Evolutionary conservation across 2,329 filamentous ascomycete genomes (phyloP).

Genomic region (Cladosporium sp.): DNA sequence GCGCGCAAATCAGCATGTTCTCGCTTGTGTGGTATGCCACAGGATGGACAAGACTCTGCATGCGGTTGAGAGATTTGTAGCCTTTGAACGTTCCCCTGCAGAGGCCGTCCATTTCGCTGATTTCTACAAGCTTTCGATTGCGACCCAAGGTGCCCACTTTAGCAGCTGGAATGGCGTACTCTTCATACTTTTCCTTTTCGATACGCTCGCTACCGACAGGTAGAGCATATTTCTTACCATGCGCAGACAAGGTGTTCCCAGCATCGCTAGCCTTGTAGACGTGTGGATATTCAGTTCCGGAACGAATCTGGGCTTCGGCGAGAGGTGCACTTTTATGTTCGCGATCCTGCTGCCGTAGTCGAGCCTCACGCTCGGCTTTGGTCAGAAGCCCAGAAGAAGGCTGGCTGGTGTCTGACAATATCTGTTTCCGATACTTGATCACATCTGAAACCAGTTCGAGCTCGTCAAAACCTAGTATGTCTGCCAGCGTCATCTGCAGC

Average conservation of each 20-base stretch:
- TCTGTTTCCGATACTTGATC: conserved; percentile 69
- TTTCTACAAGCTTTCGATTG: conserved; percentile 71
- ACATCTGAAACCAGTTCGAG: conserved; percentile 89
- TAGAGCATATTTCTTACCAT: conserved; percentile 77
- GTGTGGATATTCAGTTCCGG: conserved; percentile 80
- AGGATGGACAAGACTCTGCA: conserved; percentile 95
- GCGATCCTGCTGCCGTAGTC: conserved; percentile 68
- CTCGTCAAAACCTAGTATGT: conserved; percentile 89
- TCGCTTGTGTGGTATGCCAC: conserved; percentile 94
- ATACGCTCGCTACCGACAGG: conserved; percentile 69
- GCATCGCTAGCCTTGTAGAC: conserved; percentile 82
- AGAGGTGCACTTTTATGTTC: conserved; percentile 77
- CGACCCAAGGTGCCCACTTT: conserved; percentile 69
- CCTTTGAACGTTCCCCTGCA: conserved; percentile 90
- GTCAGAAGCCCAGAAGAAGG: conserved; percentile 58
- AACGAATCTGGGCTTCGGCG: conserved; percentile 64
- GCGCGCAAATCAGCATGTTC: conserved; percentile 98
- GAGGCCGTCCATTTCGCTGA: conserved; percentile 80
- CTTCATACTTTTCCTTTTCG: conserved; percentile 76
- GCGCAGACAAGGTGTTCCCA: conserved; percentile 76
- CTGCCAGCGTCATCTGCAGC: conserved; percentile 83
- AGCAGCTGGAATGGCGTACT: conserved; percentile 79
- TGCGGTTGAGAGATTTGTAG: conserved; percentile 89
- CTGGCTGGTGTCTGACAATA: conserved; percentile 45
- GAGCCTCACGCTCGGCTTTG: conserved; percentile 72